Conservation (phyloP, 768 basidiomycete species). For the Mycena belliarum region DNA sequence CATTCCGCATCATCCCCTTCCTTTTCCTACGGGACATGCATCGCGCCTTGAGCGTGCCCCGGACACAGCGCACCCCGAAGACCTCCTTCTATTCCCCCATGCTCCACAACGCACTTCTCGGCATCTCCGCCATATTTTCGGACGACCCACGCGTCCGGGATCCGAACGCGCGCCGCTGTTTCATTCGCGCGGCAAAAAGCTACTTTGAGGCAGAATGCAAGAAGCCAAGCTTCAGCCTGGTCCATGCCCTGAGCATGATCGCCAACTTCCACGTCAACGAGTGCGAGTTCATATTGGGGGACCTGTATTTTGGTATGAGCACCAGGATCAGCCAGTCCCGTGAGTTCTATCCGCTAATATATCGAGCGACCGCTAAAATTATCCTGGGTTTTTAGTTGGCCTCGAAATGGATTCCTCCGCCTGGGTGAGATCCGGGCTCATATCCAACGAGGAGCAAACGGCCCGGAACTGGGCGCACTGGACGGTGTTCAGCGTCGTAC, state of each 20-base stretch:
- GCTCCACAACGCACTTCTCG: conserved; percentile 51
- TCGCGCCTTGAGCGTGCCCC: conserved; percentile 32
- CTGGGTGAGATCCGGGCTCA: conserved; percentile 39
- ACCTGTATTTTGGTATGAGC: conserved; percentile 22
- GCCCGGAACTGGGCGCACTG: conserved; percentile 45
- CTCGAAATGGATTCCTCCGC: conserved; percentile 39
- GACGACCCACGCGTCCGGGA: conserved; percentile 22
- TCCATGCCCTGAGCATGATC: conserved; percentile 23
- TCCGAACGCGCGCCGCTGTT: conserved; percentile 14
- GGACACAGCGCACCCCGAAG: conserved; percentile 24
- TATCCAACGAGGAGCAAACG: conserved; percentile 35
- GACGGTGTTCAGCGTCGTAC: conserved; percentile 36
- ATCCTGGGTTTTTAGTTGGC: conserved; percentile 33
- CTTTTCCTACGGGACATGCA: conserved; percentile 46
- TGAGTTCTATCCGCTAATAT: not conserved
- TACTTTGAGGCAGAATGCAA: conserved; percentile 20
- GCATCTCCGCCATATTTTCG: conserved; percentile 21
- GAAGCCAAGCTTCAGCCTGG: conserved; percentile 24
- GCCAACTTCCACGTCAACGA: conserved; percentile 22
- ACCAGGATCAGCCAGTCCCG: conserved; percentile 9
- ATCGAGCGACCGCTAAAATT: no score
- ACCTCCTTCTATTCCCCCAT: conserved; percentile 50
- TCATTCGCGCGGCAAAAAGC: conserved; percentile 15
- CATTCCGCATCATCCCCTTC: conserved; percentile 39
- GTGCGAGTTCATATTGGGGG: conserved; percentile 20